Evolutionary conservation across 176 grass and related monocot species (phyloP), one percentile per base, ranked within the genome.

Genomic region (Musa acuminata): DNA sequence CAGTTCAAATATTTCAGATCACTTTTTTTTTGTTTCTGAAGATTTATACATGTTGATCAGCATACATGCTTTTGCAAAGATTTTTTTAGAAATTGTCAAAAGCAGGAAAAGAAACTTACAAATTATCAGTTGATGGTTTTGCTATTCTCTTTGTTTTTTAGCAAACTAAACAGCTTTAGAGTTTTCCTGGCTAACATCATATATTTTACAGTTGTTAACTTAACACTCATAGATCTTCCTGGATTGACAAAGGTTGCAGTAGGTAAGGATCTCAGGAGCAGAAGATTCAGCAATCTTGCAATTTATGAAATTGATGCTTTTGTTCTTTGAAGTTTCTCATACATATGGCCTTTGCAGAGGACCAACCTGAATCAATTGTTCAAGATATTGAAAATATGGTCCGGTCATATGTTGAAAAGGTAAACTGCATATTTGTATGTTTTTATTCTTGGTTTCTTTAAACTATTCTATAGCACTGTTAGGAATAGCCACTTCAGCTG

Each of bases 331-430:
- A 35, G 1, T 25, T 67, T 29, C 29, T 29, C 29, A 29, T 29
- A 29, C 29, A 29, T 29, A 2, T 29, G 29, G 29, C 29, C 29
- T 66, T 35, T 77, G 64, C 80, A 99, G 96, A 99, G 86, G 96
- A 88, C 25, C 96, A 99, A 49, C 16, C 79, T 11, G 96, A 99
- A 48, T 86, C 88, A 76, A 99, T 99, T 79, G 96, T 92, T 60
- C 80, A 91, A 86, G 96, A 99, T 84, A 99, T 99, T 84, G 96
- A 99, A 84, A 93, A 99, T 83, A 99, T 99, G 96, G 96, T 99
- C 55, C 91, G 88, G 26, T 87, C 91, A 80, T 99, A 95, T 69
- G 83, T 99, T 58, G 96, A 95, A 74, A 99, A 99, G 96, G 96
- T 99, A 80, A 62, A 57, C 64, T 73, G 52, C 23, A 43, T 2